phyloP scores from a whole-genome alignment of 2,329 filamentous ascomycete species.

The Penicillium sp. region DNA sequence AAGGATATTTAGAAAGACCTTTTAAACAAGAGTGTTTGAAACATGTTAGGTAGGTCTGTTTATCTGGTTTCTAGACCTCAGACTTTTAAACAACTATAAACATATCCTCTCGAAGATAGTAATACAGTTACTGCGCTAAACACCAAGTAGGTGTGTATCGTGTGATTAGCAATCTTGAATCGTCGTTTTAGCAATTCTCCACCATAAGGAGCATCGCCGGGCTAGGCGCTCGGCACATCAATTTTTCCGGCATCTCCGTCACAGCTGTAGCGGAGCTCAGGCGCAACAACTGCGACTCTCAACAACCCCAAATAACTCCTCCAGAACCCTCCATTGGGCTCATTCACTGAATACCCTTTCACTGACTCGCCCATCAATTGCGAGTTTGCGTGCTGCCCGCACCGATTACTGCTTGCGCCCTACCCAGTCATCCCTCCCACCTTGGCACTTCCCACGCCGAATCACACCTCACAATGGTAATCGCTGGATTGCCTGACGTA shows the following conservation, averaged over 20 bases:
- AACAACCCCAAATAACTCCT: slow-evolving; percentile 20
- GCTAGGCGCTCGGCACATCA: slow-evolving; percentile 27
- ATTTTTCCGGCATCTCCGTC: slow-evolving; percentile 34
- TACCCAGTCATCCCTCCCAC: slow-evolving; percentile 31
- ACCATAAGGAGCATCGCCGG: background rate
- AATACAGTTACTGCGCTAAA: too few species aligned
- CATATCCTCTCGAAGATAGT: too few species aligned
- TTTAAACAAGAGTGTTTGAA: too few species aligned
- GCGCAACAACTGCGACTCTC: slow-evolving; percentile 21
- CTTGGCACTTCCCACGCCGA: slow-evolving; percentile 24
- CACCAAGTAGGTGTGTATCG: too few species aligned
- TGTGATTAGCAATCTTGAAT: too few species aligned
- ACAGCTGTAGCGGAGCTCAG: slow-evolving; percentile 32
- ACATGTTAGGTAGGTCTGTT: too few species aligned
- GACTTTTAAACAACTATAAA: too few species aligned
- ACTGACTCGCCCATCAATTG: background rate
- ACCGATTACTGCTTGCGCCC: slow-evolving; percentile 14
- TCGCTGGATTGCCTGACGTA: background rate
- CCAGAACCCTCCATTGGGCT: slow-evolving; percentile 12
- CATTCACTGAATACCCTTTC: background rate
- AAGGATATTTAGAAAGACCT: too few species aligned
- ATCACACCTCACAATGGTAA: slow-evolving; percentile 33
- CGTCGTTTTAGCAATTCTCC: too few species aligned
- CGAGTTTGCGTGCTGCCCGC: slow-evolving; percentile 14
- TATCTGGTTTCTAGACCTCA: too few species aligned